Conservation (phyloP, 768 basidiomycete genomes). For the Paxillus ammoniavirescens region DNA sequence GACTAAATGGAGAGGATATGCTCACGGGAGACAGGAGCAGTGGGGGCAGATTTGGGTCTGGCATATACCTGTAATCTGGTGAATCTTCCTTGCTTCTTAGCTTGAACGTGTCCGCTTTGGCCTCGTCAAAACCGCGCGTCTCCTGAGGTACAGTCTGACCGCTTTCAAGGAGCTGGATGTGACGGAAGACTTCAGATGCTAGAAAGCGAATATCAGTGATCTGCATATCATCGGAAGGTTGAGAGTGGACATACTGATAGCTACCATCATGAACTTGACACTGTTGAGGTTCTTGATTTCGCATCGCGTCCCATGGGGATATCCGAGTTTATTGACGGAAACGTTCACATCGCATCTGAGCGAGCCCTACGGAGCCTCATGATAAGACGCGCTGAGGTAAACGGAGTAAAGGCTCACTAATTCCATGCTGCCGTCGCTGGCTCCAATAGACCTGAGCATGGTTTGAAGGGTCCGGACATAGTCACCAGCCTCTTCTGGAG, state of each 20-base stretch:
- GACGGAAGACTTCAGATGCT: constrained; percentile 84
- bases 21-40: constrained; percentile 55
- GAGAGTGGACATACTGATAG: constrained; percentile 63
- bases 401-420: constrained; percentile 50
- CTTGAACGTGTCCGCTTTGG: constrained; percentile 74
- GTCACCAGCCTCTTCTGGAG: constrained; percentile 85
- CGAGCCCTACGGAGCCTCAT: constrained; percentile 62
- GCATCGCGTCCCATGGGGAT: constrained; percentile 75
- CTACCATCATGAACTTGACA: constrained; percentile 76
- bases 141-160: constrained; percentile 64
- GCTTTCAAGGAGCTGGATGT: constrained; percentile 54
- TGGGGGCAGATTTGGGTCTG: constrained; percentile 88
- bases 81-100: constrained; percentile 91
- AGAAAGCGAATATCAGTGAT: background rate
- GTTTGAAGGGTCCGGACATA: constrained; percentile 85
- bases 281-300: constrained; percentile 98
- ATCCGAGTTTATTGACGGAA: constrained; percentile 71
- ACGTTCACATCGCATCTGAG: constrained; percentile 95
- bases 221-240: background rate
- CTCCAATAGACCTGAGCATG: constrained; percentile 76
- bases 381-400: constrained; percentile 1
- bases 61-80: constrained; percentile 97
- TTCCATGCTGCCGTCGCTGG: constrained; percentile 97
- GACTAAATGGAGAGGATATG: constrained; percentile 6
- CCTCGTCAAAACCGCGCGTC: constrained; percentile 88